A percentile compares a stretch with the other conserved stretches of the same genome.
These are phyloP conservation scores for Arachnomyces sp. DNA, from an alignment of 2,329 filamentous ascomycete species.

Conservation along the genomic window DNA sequence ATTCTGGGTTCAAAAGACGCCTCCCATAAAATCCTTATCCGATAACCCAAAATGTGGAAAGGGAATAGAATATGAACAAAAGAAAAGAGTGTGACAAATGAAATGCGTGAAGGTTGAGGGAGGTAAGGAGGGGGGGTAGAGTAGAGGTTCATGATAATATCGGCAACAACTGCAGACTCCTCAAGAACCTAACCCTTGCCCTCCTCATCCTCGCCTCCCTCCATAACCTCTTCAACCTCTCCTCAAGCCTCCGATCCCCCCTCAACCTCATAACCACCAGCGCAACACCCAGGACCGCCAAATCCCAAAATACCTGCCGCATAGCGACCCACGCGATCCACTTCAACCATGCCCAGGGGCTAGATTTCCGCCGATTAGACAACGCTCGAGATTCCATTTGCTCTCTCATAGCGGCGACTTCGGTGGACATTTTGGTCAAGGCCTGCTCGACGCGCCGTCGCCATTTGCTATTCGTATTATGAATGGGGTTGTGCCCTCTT, in stretches of 20 bases:
- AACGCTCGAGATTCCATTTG: constrained; percentile 73
- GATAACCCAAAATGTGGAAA: constrained; percentile 2
- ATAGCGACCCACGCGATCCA: constrained; percentile 61
- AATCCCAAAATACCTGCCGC: constrained; percentile 68
- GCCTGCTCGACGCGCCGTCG: constrained; percentile 74
- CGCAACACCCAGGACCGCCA: constrained; percentile 41
- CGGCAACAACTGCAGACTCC: constrained; percentile 17
- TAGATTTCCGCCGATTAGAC: constrained; percentile 54
- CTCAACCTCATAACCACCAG: constrained; percentile 35
- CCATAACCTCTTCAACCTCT: constrained; percentile 22
- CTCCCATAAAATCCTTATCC: constrained; percentile 1
- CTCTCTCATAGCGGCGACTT: constrained; percentile 84
- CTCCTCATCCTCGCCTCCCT: constrained; percentile 27
- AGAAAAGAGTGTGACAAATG: constrained; percentile 3
- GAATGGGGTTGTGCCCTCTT: not conserved
- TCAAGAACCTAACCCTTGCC: constrained; percentile 19
- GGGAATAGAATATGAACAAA: constrained; percentile 1
- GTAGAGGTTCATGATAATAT: constrained; percentile 16
- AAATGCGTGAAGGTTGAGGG: not conserved
- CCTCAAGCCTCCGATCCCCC: constrained; percentile 36
- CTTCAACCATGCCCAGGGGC: constrained; percentile 59
- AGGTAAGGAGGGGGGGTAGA: not conserved
- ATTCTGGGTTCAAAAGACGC: constrained; percentile 17
- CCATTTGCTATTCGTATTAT: constrained; percentile 51
- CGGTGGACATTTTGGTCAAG: constrained; percentile 80